A percentile compares a stretch with the other conserved stretches of the same genome.
phyloP scores from a whole-genome alignment of 1,284 basidiomycete genomes.

The Paramarasmius palmivorus region DNA sequence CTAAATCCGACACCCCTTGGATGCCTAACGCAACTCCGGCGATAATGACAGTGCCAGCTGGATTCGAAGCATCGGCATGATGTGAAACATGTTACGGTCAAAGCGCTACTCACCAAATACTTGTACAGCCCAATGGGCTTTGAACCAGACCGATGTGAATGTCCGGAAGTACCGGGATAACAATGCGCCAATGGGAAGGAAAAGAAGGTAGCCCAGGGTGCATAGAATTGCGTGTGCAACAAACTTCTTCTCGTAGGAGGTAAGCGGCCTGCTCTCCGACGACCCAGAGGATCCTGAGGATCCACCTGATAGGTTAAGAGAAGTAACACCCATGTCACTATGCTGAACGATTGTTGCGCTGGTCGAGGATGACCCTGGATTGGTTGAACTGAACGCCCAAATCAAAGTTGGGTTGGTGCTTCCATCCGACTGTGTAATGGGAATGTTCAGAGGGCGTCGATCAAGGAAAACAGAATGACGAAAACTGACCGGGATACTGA shows the following conservation, averaged over 20 bases:
- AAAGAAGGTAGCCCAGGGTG: conserved; percentile 53
- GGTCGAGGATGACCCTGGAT: conserved; percentile 37
- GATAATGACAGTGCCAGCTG: conserved; percentile 52
- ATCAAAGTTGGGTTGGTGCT: conserved; percentile 43
- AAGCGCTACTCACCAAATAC: conserved; percentile 33
- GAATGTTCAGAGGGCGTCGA: not conserved
- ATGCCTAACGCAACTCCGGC: conserved; percentile 52
- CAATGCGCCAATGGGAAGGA: conserved; percentile 60
- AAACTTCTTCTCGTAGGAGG: conserved; percentile 42
- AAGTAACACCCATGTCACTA: conserved; percentile 33
- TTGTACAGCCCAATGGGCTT: conserved; percentile 50
- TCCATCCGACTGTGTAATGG: conserved; percentile 32
- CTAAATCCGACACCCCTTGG: conserved; percentile 38
- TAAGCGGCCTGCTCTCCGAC: conserved; percentile 23
- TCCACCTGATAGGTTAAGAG: conserved; percentile 42
- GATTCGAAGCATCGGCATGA: conserved; percentile 10
- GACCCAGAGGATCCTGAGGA: not conserved
- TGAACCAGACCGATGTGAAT: conserved; percentile 56
- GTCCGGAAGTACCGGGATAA: conserved; percentile 60
- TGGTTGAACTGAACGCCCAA: conserved; percentile 45
- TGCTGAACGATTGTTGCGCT: conserved; percentile 45
- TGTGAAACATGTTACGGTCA: not conserved
- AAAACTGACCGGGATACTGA: conserved; percentile 45
- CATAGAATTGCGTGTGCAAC: conserved; percentile 58
- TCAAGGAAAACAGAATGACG: not conserved